These are phyloP conservation scores for Ophiostoma populinum DNA, from an alignment of 2,329 filamentous ascomycete species.

Conservation along the genomic window DNA sequence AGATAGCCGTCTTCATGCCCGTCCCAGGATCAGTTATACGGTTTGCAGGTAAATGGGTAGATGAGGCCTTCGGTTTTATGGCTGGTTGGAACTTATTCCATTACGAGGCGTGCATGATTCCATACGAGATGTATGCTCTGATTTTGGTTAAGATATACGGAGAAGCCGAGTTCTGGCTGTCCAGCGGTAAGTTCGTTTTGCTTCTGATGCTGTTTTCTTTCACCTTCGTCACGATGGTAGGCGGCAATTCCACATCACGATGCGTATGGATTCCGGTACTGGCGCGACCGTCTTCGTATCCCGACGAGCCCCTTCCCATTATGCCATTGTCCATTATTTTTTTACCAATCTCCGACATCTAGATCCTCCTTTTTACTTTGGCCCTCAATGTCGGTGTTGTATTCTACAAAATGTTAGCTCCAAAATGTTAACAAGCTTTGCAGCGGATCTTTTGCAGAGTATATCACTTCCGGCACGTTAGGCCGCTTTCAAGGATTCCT, in stretches of 20 bases:
- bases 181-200: constrained; percentile 25
- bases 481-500: constrained; percentile 13
- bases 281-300: constrained; percentile 18
- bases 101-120: constrained; percentile 23
- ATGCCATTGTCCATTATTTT: not conserved
- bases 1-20: constrained; percentile 47
- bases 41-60: constrained; percentile 46
- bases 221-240: constrained; percentile 37
- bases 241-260: constrained; percentile 34
- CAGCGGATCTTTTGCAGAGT: constrained; percentile 21
- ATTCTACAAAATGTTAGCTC: too few relatives aligned
- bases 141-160: constrained; percentile 21
- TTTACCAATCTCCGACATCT: too few relatives aligned
- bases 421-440: too few relatives aligned
- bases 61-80: constrained; percentile 45
- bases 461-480: constrained; percentile 24
- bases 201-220: constrained; percentile 40
- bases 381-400: too few relatives aligned
- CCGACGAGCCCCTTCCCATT: too few relatives aligned
- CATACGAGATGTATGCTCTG: constrained; percentile 24
- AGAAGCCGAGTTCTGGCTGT: constrained; percentile 31
- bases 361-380: too few relatives aligned
- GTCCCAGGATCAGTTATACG: constrained; percentile 47
- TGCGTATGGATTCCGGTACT: constrained; percentile 26
- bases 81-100: constrained; percentile 27